Conservation (phyloP, 768 basidiomycete genomes). For the Suillus cothurnatus region DNA sequence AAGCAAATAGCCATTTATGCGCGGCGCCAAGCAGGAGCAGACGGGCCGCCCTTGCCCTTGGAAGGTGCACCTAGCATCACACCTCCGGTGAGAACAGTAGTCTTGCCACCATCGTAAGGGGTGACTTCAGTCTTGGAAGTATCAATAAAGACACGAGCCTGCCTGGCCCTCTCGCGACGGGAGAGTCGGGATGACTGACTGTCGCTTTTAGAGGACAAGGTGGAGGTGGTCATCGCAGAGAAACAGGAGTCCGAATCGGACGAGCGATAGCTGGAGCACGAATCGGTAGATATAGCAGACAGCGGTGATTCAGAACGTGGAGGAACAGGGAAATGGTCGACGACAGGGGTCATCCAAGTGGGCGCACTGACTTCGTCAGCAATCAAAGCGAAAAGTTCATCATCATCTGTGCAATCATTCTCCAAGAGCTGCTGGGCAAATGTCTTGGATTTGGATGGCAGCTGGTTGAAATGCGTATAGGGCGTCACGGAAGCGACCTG, state of each 20-base stretch:
- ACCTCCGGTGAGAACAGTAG: constrained; percentile 83
- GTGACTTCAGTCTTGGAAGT: constrained; percentile 77
- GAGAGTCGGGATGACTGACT: constrained; percentile 55
- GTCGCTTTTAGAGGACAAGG: constrained; percentile 47
- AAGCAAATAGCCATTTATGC: constrained; percentile 34
- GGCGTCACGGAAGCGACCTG: constrained; percentile 18
- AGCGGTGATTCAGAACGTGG: constrained; percentile 58
- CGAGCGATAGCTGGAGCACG: constrained; percentile 59
- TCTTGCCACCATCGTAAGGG: constrained; percentile 87
- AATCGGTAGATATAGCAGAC: constrained; percentile 55
- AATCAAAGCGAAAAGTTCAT: constrained; percentile 74
- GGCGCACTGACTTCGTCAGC: constrained; percentile 70
- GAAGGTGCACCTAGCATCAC: constrained; percentile 74
- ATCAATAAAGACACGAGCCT: constrained; percentile 74
- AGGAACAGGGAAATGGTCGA: constrained; percentile 58
- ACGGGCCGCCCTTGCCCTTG: constrained; percentile 29
- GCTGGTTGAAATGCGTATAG: constrained; percentile 19
- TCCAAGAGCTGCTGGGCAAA: constrained; percentile 75
- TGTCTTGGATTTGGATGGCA: constrained; percentile 47
- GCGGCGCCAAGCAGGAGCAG: constrained; percentile 54
- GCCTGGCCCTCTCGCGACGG: constrained; percentile 68
- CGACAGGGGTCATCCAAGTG: constrained; percentile 68
- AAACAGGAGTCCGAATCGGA: constrained; percentile 74
- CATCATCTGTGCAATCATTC: constrained; percentile 70
- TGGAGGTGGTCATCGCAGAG: constrained; percentile 62